Percentiles rank a stretch among this genome's conserved stretches.
phyloP scores from a whole-genome alignment of 495 filamentous ascomycete genomes.

The Penicillium pulvis region DNA sequence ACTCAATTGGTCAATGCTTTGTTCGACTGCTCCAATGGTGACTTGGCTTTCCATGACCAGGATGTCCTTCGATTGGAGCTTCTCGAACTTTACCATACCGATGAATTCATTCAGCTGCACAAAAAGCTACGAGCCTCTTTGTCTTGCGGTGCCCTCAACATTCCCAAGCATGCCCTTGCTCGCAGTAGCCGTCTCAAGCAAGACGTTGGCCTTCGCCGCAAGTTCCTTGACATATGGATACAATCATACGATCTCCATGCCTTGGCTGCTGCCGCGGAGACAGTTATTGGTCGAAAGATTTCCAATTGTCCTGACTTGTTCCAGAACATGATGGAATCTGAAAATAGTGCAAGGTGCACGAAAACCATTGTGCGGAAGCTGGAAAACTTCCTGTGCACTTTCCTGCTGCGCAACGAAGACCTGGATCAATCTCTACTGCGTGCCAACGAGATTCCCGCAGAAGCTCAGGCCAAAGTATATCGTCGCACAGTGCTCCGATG shows the following conservation, averaged over 20 bases:
- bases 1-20: conserved; percentile 62
- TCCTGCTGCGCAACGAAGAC: conserved; percentile 63
- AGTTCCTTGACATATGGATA: conserved; percentile 60
- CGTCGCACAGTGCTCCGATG: conserved; percentile 60
- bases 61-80: conserved; percentile 45
- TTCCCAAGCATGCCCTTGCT: conserved; percentile 53
- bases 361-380: conserved; percentile 44
- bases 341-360: conserved; percentile 2
- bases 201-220: conserved; percentile 60
- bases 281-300: conserved; percentile 60
- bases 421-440: conserved; percentile 20
- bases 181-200: conserved; percentile 51
- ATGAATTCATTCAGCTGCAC: conserved; percentile 54
- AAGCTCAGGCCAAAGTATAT: conserved; percentile 48
- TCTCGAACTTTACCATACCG: conserved; percentile 57
- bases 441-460: conserved; percentile 34
- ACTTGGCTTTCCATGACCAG: conserved; percentile 23
- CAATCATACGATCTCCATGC: conserved; percentile 55
- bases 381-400: conserved; percentile 57
- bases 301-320: conserved; percentile 15
- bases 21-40: conserved; percentile 39
- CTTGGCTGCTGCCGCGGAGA: conserved; percentile 58
- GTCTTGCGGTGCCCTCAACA: conserved; percentile 60
- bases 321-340: neutral
- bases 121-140: conserved; percentile 64